Conservation (phyloP, 306 rosid genomes). For the Trifolium dubium region DNA sequence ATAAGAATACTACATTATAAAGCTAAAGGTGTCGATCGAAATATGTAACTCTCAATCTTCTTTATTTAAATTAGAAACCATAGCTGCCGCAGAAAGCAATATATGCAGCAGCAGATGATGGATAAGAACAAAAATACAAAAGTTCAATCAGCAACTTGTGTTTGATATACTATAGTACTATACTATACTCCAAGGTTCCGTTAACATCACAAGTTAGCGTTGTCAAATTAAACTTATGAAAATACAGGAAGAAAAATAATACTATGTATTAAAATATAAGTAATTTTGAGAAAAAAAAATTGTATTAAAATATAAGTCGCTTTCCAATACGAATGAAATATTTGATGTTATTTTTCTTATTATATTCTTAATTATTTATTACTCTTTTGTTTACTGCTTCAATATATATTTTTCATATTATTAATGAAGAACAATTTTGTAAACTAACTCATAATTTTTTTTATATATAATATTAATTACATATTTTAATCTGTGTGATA, state of each 20-base stretch:
- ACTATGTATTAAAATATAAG: too few species aligned
- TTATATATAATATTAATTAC: too few species aligned
- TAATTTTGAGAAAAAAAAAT: too few species aligned
- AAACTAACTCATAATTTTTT: too few species aligned
- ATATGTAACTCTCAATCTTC: background rate
- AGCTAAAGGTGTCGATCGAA: background rate
- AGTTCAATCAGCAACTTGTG: background rate
- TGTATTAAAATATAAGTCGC: too few species aligned
- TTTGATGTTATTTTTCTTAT: too few species aligned
- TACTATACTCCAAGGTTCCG: background rate
- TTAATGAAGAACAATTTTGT: too few species aligned
- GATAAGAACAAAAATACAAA: background rate
- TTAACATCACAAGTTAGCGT: background rate
- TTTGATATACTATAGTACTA: background rate
- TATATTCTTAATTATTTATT: too few species aligned
- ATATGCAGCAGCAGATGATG: background rate
- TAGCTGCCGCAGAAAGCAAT: constrained; percentile 21
- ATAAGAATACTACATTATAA: background rate
- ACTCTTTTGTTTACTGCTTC: too few species aligned
- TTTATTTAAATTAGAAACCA: background rate
- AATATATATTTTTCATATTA: too few species aligned
- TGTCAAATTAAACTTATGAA: background rate
- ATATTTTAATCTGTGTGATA: too few species aligned
- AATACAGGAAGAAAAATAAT: background rate
- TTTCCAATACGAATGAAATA: too few species aligned